Conservation (phyloP, 306 rosid genomes). For the Rosa multiflora region DNA sequence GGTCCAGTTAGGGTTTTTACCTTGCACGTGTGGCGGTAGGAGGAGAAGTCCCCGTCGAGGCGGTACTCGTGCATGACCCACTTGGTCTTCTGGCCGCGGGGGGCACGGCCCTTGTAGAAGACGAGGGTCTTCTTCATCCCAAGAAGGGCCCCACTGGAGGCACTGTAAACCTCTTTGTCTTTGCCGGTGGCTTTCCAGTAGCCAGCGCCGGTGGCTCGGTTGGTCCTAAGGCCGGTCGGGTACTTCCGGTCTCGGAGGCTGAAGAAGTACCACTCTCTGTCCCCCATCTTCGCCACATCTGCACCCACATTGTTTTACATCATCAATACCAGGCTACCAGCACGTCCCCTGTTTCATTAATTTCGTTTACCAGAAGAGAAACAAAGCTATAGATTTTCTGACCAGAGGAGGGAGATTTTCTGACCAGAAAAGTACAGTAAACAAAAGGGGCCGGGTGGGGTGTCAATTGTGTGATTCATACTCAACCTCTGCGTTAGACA, state of each 20-base stretch:
- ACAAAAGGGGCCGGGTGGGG: background rate
- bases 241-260: conserved; percentile 79
- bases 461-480: background rate
- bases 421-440: background rate
- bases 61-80: conserved; percentile 98
- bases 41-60: conserved; percentile 56
- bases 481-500: background rate
- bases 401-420: background rate
- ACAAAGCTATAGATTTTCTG: conserved; percentile 16
- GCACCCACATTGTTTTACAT: background rate
- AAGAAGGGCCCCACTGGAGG: conserved; percentile 35
- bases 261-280: conserved; percentile 77
- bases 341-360: background rate
- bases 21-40: conserved; percentile 47
- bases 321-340: background rate
- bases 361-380: background rate
- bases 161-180: conserved; percentile 58
- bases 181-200: conserved; percentile 94
- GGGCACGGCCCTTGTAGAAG: conserved; percentile 86
- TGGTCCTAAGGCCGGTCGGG: conserved; percentile 75
- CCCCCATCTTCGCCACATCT: conserved; percentile 83
- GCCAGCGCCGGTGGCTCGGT: conserved; percentile 75
- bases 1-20: conserved; percentile 8
- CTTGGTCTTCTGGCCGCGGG: conserved; percentile 74
- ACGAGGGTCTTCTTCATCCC: conserved; percentile 93